Base-by-base conservation (phyloP, 106 monocot species). In the Allium cepa region DNA sequence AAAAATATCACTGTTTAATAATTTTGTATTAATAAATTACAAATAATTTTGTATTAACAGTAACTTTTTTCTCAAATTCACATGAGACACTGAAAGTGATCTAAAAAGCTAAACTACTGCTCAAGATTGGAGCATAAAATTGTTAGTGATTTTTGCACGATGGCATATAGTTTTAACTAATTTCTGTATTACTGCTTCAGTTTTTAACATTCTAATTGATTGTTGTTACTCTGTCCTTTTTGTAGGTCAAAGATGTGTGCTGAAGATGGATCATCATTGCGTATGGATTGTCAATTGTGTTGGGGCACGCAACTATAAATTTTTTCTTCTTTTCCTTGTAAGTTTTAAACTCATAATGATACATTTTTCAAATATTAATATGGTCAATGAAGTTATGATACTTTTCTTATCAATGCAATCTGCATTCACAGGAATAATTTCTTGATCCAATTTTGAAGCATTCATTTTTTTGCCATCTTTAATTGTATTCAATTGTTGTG, bases 261-360 rank as follows among this genome's bases (percentile, higher is more conserved):
- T 96, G 46, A 96, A 91, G 78, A 96, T 96, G 95, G 95, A 96
- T 75, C 95, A 96, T 70, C 95, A 96, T 74, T 96, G 95, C 60
- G 73, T 96, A 56, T 96, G 95, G 91, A 88, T 96, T 73, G 95
- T 96, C 26, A 91, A 96, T 59, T 91, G 91, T 73, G 91, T 96
- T 68, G 95, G 95, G 11, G 95, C 91, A 62, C 78, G 79, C 49
- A 96, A 91, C 71, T 92, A 96, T 66, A 92, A 96, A 66, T 88
- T 74, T 69, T 91, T 96, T 79, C 85, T 91, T 74, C 86, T 96
- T 79, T 96, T 96, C 69, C 79, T 96, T 85, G 91, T 96, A 85
- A 0, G 12, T 50, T 36, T n/a, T 16, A 17, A 62, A 73, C 26
- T 46, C 46, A 48, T 56, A 12, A 12, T 55, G 53, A 0, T 12